A percentile compares a stretch with the other conserved stretches of the same genome.
These are phyloP conservation scores for Stylosanthes scabra DNA, from an alignment of 331 rosid species.

Conservation along the genomic window DNA sequence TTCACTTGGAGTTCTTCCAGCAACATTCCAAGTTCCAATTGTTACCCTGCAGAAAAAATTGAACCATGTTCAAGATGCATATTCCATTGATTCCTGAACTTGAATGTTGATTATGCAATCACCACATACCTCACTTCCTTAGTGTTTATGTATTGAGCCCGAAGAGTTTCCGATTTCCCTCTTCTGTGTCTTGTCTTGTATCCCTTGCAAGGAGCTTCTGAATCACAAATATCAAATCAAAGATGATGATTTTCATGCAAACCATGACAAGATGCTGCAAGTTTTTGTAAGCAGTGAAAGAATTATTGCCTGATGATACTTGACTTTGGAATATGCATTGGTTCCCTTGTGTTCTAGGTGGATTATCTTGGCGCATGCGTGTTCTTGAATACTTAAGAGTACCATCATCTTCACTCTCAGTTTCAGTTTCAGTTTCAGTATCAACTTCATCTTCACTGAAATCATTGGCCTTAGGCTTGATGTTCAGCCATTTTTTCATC, in stretches of 20 bases:
- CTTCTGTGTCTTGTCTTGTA: constrained; percentile 68
- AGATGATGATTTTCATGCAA: not conserved
- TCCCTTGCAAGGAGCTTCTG: constrained; percentile 61
- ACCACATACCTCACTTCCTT: constrained; percentile 88
- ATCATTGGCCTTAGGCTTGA: constrained; percentile 88
- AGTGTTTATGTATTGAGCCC: constrained; percentile 92
- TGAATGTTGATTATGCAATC: constrained; percentile 21
- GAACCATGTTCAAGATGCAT: constrained; percentile 38
- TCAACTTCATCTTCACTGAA: constrained; percentile 97
- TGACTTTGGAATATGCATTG: constrained; percentile 53
- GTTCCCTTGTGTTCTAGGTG: constrained; percentile 50
- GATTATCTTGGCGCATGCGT: constrained; percentile 47
- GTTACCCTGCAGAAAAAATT: constrained; percentile 62
- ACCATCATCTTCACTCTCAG: constrained; percentile 98
- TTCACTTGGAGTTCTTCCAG: constrained; percentile 73
- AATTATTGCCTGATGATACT: constrained; percentile 65
- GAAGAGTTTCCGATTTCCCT: constrained; percentile 94
- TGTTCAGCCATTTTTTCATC: constrained; percentile 97
- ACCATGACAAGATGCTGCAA: constrained; percentile 17
- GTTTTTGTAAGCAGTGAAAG: not conserved
- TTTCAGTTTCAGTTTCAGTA: constrained; percentile 93
- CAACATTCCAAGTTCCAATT: constrained; percentile 93
- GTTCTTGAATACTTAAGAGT: constrained; percentile 56
- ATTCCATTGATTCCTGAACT: constrained; percentile 35
- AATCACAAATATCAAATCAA: constrained; percentile 45